phyloP scores from a whole-genome alignment of 306 rosid genomes.

The Fragaria iinumae region DNA sequence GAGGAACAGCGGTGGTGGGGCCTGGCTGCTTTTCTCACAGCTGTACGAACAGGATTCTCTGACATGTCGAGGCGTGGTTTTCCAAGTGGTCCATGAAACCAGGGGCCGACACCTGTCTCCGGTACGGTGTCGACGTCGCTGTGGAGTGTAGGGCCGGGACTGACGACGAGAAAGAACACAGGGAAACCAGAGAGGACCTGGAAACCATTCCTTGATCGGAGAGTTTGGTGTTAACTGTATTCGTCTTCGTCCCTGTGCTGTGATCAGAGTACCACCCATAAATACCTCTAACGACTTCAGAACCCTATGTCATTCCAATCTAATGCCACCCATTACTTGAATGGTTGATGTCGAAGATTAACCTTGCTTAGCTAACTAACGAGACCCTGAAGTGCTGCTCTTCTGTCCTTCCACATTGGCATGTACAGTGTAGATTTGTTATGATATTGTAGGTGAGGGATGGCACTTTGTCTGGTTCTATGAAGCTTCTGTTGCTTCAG shows the following conservation, averaged over 20 bases:
- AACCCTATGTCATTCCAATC: not conserved
- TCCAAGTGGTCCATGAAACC: constrained; percentile 32
- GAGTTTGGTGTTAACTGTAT: not conserved
- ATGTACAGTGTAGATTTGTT: not conserved
- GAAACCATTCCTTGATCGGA: not conserved
- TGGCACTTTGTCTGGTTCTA: not conserved
- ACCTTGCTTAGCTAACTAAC: not conserved
- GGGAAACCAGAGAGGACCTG: not conserved
- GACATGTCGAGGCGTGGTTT: not conserved
- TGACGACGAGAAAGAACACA: not conserved
- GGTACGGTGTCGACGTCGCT: not conserved
- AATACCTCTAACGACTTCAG: not conserved
- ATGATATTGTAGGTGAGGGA: not conserved
- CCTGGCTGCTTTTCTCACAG: not conserved
- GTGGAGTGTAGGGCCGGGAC: not conserved
- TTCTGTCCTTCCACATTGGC: not conserved
- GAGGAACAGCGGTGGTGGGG: not conserved
- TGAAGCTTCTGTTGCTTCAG: not conserved
- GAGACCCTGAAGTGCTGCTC: not conserved
- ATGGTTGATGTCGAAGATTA: not conserved
- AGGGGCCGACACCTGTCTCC: not conserved
- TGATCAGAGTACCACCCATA: not conserved
- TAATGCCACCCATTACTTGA: not conserved
- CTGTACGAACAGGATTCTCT: constrained; percentile 15
- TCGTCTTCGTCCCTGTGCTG: not conserved